Conservation (phyloP, 495 filamentous ascomycete genomes). For the Saxispiralis lemnorum region DNA sequence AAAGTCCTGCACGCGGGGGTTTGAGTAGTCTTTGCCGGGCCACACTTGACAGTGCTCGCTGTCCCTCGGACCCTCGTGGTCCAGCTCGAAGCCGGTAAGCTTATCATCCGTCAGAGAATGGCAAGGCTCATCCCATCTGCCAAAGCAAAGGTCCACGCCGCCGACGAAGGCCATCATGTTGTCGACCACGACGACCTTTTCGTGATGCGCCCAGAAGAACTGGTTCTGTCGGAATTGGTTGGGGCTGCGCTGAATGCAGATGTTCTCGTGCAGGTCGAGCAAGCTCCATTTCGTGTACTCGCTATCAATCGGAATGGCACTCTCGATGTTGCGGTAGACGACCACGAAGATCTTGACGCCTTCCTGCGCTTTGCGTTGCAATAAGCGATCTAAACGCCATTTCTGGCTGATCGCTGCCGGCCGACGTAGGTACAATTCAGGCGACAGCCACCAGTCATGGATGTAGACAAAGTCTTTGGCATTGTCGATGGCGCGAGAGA, state of each 20-base stretch:
- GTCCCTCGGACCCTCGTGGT: constrained; percentile 57
- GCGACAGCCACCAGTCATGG: constrained; percentile 97
- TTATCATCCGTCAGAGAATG: constrained; percentile 85
- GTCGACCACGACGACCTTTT: constrained; percentile 90
- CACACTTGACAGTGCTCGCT: constrained; percentile 89
- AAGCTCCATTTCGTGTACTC: constrained; percentile 97
- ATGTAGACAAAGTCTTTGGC: constrained; percentile 98
- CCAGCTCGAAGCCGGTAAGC: constrained; percentile 77
- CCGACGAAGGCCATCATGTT: constrained; percentile 93
- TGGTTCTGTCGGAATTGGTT: constrained; percentile 97
- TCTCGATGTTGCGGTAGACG: constrained; percentile 95
- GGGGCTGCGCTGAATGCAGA: constrained; percentile 87
- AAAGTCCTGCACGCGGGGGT: constrained; percentile 88
- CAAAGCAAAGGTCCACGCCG: constrained; percentile 93
- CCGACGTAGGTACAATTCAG: constrained; percentile 87
- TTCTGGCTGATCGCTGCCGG: constrained; percentile 96
- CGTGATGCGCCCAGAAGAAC: constrained; percentile 99
- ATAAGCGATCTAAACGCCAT: constrained; percentile 88
- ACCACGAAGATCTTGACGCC: constrained; percentile 98
- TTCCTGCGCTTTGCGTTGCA: constrained; percentile 81
- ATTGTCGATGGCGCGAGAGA: constrained; percentile 91
- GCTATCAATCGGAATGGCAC: constrained; percentile 95
- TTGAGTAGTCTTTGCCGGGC: constrained; percentile 97
- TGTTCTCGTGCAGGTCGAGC: constrained; percentile 85
- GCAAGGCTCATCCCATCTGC: constrained; percentile 89